Percentiles rank a stretch among this genome's conserved stretches.
These are phyloP conservation scores for Podila minutissima DNA, from an alignment of 192 early-diverging fungal species.

Conservation along the genomic window DNA sequence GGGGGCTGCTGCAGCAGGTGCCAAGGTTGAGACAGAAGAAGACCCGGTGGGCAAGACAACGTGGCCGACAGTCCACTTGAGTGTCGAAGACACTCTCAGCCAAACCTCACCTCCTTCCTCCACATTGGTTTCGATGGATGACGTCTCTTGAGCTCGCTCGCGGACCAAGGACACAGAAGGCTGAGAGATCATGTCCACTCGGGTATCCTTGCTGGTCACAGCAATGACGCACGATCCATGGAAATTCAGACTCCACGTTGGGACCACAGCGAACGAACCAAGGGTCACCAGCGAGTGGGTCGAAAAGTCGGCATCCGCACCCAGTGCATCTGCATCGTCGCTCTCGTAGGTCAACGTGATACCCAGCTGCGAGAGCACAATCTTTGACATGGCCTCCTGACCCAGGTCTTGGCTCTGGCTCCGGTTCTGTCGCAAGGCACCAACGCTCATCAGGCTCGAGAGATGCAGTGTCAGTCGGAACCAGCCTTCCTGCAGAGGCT, in stretches of 20 bases:
- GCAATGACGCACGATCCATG: slow-evolving; percentile 20
- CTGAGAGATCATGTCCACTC: neutral
- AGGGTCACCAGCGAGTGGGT: slow-evolving; percentile 5
- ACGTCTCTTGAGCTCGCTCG: neutral
- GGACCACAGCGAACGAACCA: slow-evolving; percentile 24
- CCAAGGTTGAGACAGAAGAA: neutral
- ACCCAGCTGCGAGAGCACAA: slow-evolving; percentile 29
- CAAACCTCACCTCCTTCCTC: neutral
- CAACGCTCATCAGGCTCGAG: slow-evolving; percentile 14
- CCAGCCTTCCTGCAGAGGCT: slow-evolving; percentile 19
- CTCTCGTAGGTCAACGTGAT: slow-evolving; percentile 17
- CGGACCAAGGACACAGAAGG: neutral
- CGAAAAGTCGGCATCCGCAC: neutral
- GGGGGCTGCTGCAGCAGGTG: neutral
- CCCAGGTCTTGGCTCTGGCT: neutral
- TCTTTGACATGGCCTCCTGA: neutral
- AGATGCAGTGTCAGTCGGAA: slow-evolving; percentile 22
- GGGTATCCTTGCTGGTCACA: neutral
- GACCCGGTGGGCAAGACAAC: slow-evolving; percentile 2
- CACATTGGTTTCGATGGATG: neutral
- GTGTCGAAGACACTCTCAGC: slow-evolving; percentile 9
- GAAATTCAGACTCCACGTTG: slow-evolving; percentile 6
- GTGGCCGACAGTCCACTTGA: slow-evolving; percentile 29
- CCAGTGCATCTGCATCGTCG: neutral
- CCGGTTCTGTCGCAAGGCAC: neutral